Percentiles rank a stretch among this genome's conserved stretches.
These are phyloP conservation scores for Eutrema yunnanense DNA, from an alignment of 345 rosid species.

Conservation along the genomic window DNA sequence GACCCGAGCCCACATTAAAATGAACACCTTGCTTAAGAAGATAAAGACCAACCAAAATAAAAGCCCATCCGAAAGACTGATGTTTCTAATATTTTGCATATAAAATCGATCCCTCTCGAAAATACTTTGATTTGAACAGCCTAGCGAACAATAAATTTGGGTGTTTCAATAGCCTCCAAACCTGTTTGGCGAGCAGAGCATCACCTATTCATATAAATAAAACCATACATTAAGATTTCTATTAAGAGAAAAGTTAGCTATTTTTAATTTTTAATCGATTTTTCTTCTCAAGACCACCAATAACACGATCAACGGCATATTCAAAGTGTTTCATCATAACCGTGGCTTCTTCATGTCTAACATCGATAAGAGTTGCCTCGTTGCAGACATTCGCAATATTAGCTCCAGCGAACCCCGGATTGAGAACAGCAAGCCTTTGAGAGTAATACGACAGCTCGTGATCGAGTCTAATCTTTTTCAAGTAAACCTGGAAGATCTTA, in stretches of 20 bases:
- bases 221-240: not conserved
- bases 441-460: constrained; percentile 70
- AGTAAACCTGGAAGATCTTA: constrained; percentile 77
- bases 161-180: too few species aligned
- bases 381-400: constrained; percentile 96
- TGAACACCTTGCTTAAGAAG: too few species aligned
- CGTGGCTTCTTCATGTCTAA: constrained; percentile 47
- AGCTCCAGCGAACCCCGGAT: constrained; percentile 97
- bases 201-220: constrained; percentile 37
- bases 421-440: constrained; percentile 85
- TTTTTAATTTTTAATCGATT: constrained; percentile 11
- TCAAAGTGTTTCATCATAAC: constrained; percentile 86
- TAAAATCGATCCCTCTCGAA: too few species aligned
- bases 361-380: constrained; percentile 92
- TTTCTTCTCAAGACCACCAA: constrained; percentile 98
- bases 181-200: too few species aligned
- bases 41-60: too few species aligned
- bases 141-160: too few species aligned
- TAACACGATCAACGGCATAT: constrained; percentile 87
- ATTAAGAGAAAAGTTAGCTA: not conserved
- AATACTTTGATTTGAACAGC: too few species aligned
- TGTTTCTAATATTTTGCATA: too few species aligned
- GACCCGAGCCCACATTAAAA: too few species aligned
- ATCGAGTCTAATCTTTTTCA: constrained; percentile 80
- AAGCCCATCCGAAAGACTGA: too few species aligned